Evolutionary conservation across 495 filamentous ascomycete genomes (phyloP), one percentile per base, ranked within the genome.

Genomic region (Annulohypoxylon moriforme): DNA sequence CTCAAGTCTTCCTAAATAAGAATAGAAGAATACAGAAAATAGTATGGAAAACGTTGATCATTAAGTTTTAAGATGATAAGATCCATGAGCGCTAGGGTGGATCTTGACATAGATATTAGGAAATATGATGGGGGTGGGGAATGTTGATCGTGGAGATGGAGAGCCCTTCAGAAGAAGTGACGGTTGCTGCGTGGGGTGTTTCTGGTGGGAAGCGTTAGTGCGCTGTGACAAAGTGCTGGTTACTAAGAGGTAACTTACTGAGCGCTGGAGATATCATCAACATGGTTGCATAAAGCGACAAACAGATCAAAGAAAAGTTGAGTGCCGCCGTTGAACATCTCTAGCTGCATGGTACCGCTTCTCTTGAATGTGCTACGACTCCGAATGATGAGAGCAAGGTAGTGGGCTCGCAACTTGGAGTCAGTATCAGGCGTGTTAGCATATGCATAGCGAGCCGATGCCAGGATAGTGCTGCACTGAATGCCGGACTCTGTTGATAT

Each of bases 311-410:
- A 97, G 83, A 96, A 96, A 75, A 97, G 81, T 75, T 90, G 90
- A 3, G 82, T 81, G 67, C 92, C 93, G 20, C 94, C 94, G 71
- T 85, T 85, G 78, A 93, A 91, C 94, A 97, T 97, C 84, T 97
- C 94, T 74, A 91, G 87, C 81, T 97, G 94, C 94, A 97, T 96
- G n/a, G 94, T 97, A 68, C 94, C 94, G 80, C 93, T 96, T 38
- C 92, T 84, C 85, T 96, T 97, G 84, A 97, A 97, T 3, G 92
- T 97, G 68, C 84, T 85, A 67, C 93, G 85, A 75, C 89, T 90
- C 69, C 94, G 87, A 71, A 97, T 94, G 79, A 97, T 96, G 77
- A 97, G 86, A 25, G 94, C 93, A 24, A 97, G 89, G 75, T 97
- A 97, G 81, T 97, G 94, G 33, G 94, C 93, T 58, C 94, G 86